Evolutionary conservation across 495 filamentous ascomycete genomes (phyloP).

Genomic region (Jackrogersella minutella): DNA sequence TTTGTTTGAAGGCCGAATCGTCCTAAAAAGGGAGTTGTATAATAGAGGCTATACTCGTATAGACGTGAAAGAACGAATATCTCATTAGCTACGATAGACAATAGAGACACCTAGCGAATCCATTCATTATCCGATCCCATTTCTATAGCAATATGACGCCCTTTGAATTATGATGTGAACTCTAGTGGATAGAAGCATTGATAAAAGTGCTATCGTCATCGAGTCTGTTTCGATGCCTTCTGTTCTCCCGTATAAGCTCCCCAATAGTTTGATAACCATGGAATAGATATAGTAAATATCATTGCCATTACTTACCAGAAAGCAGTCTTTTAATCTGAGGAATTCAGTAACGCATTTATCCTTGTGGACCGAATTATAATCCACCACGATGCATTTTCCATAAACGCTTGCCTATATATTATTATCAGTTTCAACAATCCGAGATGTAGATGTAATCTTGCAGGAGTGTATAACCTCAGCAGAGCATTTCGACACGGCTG

Average conservation of each 20-base stretch:
- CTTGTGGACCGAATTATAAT: conserved; percentile 90
- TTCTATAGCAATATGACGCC: too few species aligned
- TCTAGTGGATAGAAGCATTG: not conserved
- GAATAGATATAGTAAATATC: not conserved
- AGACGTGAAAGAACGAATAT: not conserved
- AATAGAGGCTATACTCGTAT: too few species aligned
- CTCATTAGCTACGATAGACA: not conserved
- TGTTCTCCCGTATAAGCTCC: conserved; percentile 18
- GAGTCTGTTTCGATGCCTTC: conserved; percentile 33
- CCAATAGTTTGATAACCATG: not conserved
- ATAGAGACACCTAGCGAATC: not conserved
- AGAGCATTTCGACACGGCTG: conserved; percentile 83
- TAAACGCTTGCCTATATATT: conserved; percentile 76
- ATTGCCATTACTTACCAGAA: conserved; percentile 66
- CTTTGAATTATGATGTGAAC: too few species aligned
- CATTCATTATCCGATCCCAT: not conserved
- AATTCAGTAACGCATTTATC: conserved; percentile 92
- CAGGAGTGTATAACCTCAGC: conserved; percentile 66
- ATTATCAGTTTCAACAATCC: not conserved
- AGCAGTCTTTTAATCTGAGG: conserved; percentile 85
- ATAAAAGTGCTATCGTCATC: conserved; percentile 4
- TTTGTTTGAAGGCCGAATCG: too few species aligned
- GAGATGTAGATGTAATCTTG: not conserved
- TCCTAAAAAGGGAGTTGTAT: too few species aligned
- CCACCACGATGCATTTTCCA: conserved; percentile 88